Evolutionary conservation across 257 asterid species (phyloP), one percentile per base, ranked within the genome.

Genomic region (Craterostigma plantagineum): DNA sequence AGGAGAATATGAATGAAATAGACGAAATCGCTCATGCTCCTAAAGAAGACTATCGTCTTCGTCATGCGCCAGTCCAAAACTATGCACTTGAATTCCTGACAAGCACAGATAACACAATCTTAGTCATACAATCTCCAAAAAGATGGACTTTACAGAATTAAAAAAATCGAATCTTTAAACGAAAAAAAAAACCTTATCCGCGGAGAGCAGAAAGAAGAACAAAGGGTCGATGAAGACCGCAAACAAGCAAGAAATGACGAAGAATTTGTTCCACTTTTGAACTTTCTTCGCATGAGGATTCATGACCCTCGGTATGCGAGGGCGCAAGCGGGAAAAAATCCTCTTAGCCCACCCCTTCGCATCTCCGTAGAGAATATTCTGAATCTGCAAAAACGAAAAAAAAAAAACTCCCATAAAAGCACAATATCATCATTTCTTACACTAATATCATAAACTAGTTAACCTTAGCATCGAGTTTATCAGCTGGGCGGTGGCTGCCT

Each of bases 201-300:
- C 78, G 46, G 51, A 63, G 33, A 84, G 63, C 55, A 74, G 63
- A 66, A 84, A 74, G 62, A 84, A 79, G 81, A 84, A 84, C 23
- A 79, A 43, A 0, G 93, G 95, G 65, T 84, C 93, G 43, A 84
- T 43, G 59, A 76, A 80, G 46, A 75, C 64, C 14, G 93, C 92
- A 53, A 67, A 43, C 38, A 71, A 57, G 62, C 90, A 79, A 52
- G 76, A 69, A 42, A 74, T 59, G 13, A 60, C 79, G 27, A 84
- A 84, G 62, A 84, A 74, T 53, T 74, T 55, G 79, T 63, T 84
- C 95, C 93, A 84, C 64, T 47, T 58, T 46, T 71, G 95, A 43
- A 84, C 71, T 53, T 56, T 35, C 58, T 61, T 68, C 5, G 92
- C 57, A 56, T 84, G 95, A 57, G 93, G 92, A 65, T 84, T 84